These are phyloP conservation scores for Ophiostoma novo-ulmi DNA, from an alignment of 2,329 filamentous ascomycete species.

Conservation along the genomic window DNA sequence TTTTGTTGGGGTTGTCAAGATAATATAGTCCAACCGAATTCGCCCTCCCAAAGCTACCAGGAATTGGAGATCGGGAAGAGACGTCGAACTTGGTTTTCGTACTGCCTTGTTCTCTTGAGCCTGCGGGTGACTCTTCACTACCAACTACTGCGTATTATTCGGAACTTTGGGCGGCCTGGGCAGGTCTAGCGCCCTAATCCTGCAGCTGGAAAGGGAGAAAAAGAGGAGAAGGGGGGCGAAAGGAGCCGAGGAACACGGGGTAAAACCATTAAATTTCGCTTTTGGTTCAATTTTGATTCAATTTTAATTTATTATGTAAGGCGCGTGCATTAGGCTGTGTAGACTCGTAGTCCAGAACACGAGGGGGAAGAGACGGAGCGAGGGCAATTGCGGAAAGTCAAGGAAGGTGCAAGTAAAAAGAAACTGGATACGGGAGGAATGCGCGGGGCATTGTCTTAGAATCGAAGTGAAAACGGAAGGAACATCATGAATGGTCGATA, in stretches of 20 bases:
- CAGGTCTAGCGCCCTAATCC: neutral
- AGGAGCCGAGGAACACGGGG: conserved; percentile 20
- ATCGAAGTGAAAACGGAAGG: neutral
- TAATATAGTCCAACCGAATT: neutral
- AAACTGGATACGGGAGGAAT: neutral
- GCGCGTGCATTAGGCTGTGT: neutral
- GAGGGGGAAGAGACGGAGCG: neutral
- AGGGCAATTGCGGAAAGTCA: neutral
- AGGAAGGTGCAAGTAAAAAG: neutral
- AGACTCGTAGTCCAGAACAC: neutral
- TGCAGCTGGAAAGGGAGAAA: conserved; percentile 14
- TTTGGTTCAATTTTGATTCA: neutral
- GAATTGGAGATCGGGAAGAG: neutral
- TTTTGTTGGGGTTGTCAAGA: neutral
- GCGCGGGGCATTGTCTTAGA: neutral
- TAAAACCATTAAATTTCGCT: neutral
- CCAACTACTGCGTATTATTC: neutral
- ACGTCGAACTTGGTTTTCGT: neutral
- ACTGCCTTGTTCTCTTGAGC: neutral
- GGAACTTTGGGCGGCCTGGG: conserved; percentile 13
- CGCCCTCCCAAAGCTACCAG: neutral
- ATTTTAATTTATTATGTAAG: neutral
- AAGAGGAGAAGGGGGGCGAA: neutral
- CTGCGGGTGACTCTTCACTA: neutral
- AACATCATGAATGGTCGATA: neutral